Evolutionary conservation across 345 rosid genomes (phyloP).

Genomic region (Geranium rotundifolium): DNA sequence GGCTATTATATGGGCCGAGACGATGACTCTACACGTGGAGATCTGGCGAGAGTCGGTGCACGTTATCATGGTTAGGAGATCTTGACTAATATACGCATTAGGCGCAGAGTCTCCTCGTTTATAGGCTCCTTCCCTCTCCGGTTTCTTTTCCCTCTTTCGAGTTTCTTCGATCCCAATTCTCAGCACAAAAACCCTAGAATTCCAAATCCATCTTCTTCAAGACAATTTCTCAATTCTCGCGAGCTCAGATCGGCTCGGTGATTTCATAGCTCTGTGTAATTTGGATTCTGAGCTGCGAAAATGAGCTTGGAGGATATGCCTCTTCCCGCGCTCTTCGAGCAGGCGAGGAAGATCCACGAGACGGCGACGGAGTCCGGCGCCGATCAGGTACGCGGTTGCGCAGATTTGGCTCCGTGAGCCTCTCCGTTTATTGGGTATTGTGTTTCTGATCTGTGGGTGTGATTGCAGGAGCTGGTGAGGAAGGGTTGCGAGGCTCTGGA

Average conservation of each 20-base stretch:
- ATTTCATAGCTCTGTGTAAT: neutral
- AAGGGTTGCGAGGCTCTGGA: conserved; percentile 56
- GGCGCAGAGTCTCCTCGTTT: neutral
- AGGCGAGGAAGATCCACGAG: conserved; percentile 62
- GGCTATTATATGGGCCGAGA: no score
- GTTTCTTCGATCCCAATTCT: neutral
- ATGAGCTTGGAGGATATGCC: conserved; percentile 49
- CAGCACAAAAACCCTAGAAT: neutral
- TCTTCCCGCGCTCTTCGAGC: conserved; percentile 59
- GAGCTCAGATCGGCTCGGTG: neutral
- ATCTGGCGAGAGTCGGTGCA: no score
- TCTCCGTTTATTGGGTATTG: neutral
- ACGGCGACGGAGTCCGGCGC: conserved; percentile 43
- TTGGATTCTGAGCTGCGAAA: conserved; percentile 1
- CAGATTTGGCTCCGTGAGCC: conserved; percentile 7
- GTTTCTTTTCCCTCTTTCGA: no score
- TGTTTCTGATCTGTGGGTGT: conserved; percentile 1
- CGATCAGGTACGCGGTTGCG: conserved; percentile 41
- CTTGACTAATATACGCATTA: neutral
- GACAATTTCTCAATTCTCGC: no score
- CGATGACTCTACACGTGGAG: no score
- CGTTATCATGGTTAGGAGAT: no score
- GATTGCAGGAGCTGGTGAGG: conserved; percentile 43
- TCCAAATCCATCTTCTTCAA: neutral
- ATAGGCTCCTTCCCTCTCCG: neutral